Evolutionary conservation across 345 rosid species (phyloP), one percentile per base, ranked within the genome.

Genomic region (Eutrema heterophyllum): DNA sequence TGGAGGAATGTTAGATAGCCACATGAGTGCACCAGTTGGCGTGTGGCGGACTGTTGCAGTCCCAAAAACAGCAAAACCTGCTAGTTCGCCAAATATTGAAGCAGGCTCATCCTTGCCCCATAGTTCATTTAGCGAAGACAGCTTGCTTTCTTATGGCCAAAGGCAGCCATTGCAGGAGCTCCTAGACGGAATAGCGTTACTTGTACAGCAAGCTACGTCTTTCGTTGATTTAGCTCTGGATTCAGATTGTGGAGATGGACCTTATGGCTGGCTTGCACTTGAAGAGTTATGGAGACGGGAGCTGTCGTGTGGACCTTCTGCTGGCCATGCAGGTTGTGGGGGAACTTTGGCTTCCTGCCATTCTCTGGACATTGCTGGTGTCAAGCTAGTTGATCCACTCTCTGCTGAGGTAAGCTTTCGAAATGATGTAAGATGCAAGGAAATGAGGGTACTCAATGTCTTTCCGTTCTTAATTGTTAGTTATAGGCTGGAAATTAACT

Each of bases 261-360:
- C 98, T 57, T 95, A 82, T 75, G 93, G 96, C 52, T 92, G 93
- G 99, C 99, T 95, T 81, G 98, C 99, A 82, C 80, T 92, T 69
- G 96, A 95, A 84, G 99, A 95, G 70, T 89, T 90, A 40, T 89
- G 98, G 97, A 87, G 98, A 82, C 93, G 88, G 61, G 99, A 86
- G 67, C 85, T 95, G 73, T 87, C 91, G 57, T 95, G 99, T 83
- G 99, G 98, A 45, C 99, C 99, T 48, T 85, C 92, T 72, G 83
- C 86, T 89, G 86, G 87, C 69, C 99, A 95, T 86, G 98, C 98
- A 30, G 98, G 99, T 64, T 95, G 99, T 81, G 99, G 99, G 36
- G 99, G 99, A 64, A 83, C 88, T 77, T 77, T 95, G 85, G 91
- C 99, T 74, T 90, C 98, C 64, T 87, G 97, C 53, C 99, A 95